Base-by-base conservation (phyloP, 2,329 filamentous ascomycete genomes). In the Cryoendolithus antarcticus region DNA sequence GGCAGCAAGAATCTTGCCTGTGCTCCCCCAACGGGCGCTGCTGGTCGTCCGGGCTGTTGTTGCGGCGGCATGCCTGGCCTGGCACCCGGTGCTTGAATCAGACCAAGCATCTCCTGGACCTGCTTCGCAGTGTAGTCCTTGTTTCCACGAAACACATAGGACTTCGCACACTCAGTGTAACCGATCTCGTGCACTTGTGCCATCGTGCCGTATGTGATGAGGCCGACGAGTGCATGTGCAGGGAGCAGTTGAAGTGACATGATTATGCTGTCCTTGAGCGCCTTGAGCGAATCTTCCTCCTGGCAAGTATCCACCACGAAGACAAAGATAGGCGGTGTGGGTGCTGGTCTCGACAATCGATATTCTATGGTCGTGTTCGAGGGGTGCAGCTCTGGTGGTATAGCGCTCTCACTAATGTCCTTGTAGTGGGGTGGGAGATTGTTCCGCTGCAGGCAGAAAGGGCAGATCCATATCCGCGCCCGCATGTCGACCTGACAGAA, bases 101-200 rank as follows among this genome's bases (percentile, higher is more conserved):
- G 71, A 21, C 88, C 91, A 36, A 98, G 79, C 91, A 98, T 98
- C 58, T 98, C 91, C 62, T 96, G 89, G 11, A 98, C 86, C 60
- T 96, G 88, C 67, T 96, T 96, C 39, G 88, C 84, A 11, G 80
- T 74, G 62, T 98, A 98, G 56, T 98, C 91, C 69, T 96, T 98
- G 70, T 80, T 95, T 31, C 91, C 91, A 41, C 89, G 78, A 72
- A 98, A 98, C 32, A 98, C 91, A 56, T 95, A 98, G 4, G 89
- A 95, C 65, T 96, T 98, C 48, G 91, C 86, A 63, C 91, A 98
- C 64, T 96, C 91, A 40, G 84, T 88, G 59, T 98, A 98, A 39
- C 91, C 91, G 50, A 98, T 85, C 64, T 98, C 91, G 60, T 98
- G 91, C 11, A 98, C 86, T 75, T 95, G 88, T 27, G 86, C 78